Base-by-base conservation (phyloP, 1,284 basidiomycete species). In the Hypsizygus ulmarius region DNA sequence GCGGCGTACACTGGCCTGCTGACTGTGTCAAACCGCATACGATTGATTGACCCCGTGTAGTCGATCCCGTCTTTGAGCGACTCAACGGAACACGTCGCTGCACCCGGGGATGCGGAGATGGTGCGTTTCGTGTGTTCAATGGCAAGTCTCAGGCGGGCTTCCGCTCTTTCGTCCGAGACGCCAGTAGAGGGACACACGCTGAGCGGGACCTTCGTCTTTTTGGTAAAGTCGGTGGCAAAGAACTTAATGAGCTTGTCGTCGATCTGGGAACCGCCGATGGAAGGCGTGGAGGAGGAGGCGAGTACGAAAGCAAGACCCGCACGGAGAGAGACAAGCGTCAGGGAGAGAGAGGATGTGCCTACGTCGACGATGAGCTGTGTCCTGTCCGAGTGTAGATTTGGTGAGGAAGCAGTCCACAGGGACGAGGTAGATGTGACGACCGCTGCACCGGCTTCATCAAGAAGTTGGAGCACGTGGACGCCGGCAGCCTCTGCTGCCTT, bases 201-300 rank as follows among this genome's bases (percentile, higher is more conserved):
- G 33, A 97, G 75, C 0, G 85, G 73, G 18, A 82, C 79, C 70
- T 95, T 95, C 33, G 88, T 94, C 77, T 98, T 99, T 70, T 98
- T 98, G 46, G 91, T 91, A 68, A 99, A 99, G 62, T 99, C 96
- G 65, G 95, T 90, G 46, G 92, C 85, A 68, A 99, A 97, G 76
- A 90, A 91, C 52, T 88, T 84, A 72, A 97, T 83, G 36, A 98
- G 78, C 58, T 86, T 82, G 48, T 83, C 79, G 69, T 95, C 93
- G 60, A 94, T 83, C 47, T 81, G 74, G 54, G 83, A 77, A 0
- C 82, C 84, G 12, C 78, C 77, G 36, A 82, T 63, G 9, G 66
- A 62, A 11, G 74, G 63, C 40, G 77, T 73, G 6, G 73, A 67
- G 4, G 76, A 71, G 0, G 78, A 77, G 3, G 74, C 75, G 30